phyloP scores from a whole-genome alignment of 495 filamentous ascomycete genomes.

The Neurospora sp. region DNA sequence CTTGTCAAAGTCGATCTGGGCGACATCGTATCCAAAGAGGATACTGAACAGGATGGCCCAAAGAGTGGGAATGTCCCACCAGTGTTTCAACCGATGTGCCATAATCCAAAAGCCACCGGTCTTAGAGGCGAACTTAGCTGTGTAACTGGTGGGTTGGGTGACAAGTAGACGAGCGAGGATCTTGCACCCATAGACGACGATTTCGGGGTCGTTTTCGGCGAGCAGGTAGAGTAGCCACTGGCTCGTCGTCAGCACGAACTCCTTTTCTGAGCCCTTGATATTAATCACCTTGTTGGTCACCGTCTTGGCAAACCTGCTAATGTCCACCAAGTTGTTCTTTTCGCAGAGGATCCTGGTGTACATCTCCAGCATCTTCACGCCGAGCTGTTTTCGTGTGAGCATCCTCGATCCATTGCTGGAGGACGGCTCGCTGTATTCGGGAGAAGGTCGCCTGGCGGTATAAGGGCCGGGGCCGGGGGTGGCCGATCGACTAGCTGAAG shows the following conservation, averaged over 20 bases:
- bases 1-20: constrained; percentile 58
- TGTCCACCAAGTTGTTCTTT: constrained; percentile 50
- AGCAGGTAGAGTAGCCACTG: constrained; percentile 94
- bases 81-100: constrained; percentile 66
- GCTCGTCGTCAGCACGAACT: constrained; percentile 30
- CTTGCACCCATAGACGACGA: constrained; percentile 70
- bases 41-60: constrained; percentile 90
- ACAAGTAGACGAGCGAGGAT: constrained; percentile 82
- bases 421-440: constrained; percentile 13
- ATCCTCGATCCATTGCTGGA: constrained; percentile 12
- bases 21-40: constrained; percentile 73
- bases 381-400: constrained; percentile 52
- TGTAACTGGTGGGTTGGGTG: constrained; percentile 66
- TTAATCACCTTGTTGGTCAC: constrained; percentile 85
- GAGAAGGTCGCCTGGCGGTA: constrained; percentile 20
- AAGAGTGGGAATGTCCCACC: constrained; percentile 77
- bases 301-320: constrained; percentile 83
- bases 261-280: constrained; percentile 6
- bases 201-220: constrained; percentile 73
- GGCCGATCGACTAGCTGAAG: constrained; percentile 25
- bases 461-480: constrained; percentile 21
- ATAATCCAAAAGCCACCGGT: constrained; percentile 79
- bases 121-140: constrained; percentile 73
- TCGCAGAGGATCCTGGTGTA: constrained; percentile 77
- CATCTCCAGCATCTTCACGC: constrained; percentile 66